phyloP scores from a whole-genome alignment of 106 monocot species.

The Chionographis japonica region DNA sequence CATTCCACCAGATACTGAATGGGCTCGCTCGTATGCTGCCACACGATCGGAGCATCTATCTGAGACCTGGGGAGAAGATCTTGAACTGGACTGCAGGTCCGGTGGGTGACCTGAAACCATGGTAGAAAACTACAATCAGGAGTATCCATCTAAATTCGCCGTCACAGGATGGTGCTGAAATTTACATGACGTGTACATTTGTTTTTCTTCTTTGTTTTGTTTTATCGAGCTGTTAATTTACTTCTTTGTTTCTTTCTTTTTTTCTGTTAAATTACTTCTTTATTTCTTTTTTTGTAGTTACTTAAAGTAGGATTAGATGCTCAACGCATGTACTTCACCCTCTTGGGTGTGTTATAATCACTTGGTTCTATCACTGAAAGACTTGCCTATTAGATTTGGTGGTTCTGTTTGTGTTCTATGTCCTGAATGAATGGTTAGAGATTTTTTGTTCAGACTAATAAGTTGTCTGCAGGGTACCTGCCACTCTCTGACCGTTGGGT shows the following conservation, averaged over 20 bases:
- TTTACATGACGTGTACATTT: conserved; percentile 1
- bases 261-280: background rate
- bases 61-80: conserved; percentile 45
- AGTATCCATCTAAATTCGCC: background rate
- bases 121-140: conserved; percentile 28
- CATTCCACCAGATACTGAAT: conserved; percentile 82
- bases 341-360: too few species aligned
- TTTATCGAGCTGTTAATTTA: too few species aligned
- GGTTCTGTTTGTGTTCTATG: too few species aligned
- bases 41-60: conserved; percentile 31
- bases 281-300: background rate
- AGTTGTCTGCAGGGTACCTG: too few species aligned
- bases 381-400: too few species aligned
- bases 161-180: background rate
- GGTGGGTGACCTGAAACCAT: conserved; percentile 59
- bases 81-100: conserved; percentile 83
- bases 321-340: too few species aligned
- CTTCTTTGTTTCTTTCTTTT: conserved; percentile 3
- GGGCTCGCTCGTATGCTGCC: conserved; percentile 79
- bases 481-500: too few species aligned
- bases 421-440: too few species aligned
- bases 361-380: too few species aligned
- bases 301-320: too few species aligned
- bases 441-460: too few species aligned
- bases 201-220: too few species aligned